A percentile compares a stretch with the other conserved stretches of the same genome.
Conservation (phyloP, 805 yeast genomes). For the Jamesozyma hellenica region DNA sequence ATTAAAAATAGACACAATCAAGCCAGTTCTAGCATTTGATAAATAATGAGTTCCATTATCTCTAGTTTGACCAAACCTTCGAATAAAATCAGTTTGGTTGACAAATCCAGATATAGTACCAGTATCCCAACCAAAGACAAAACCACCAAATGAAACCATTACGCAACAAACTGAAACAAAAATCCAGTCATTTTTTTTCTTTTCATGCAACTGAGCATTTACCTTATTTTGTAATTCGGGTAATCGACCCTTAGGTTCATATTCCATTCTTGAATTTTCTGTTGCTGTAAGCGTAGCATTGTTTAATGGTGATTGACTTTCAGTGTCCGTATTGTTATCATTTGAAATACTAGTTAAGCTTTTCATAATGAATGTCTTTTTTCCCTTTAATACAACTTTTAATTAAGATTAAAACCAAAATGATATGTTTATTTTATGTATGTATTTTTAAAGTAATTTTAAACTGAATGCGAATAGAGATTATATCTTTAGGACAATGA, state of each 20-base stretch:
- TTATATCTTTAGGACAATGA: no score
- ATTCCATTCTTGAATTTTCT: constrained; percentile 89
- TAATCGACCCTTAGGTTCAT: background rate
- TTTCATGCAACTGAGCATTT: constrained; percentile 11
- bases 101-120: constrained; percentile 73
- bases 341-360: no score
- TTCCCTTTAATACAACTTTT: no score
- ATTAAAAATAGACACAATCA: constrained; percentile 43
- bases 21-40: constrained; percentile 22
- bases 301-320: no score
- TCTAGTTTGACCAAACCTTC: constrained; percentile 18
- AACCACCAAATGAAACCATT: constrained; percentile 67
- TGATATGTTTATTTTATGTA: no score
- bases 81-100: constrained; percentile 29
- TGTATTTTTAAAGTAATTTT: no score
- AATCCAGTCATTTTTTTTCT: constrained; percentile 22
- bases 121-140: constrained; percentile 71
- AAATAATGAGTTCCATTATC: constrained; percentile 16
- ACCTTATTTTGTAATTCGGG: constrained; percentile 3
- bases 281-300: constrained; percentile 84
- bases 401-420: no score
- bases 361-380: no score
- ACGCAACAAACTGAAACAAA: constrained; percentile 25
- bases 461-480: no score
- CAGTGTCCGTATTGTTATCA: no score